Percentiles rank a stretch among this genome's conserved stretches.
Conservation (phyloP, 352 stramenopile species). For the Hyaloperonospora arabidopsidis region DNA sequence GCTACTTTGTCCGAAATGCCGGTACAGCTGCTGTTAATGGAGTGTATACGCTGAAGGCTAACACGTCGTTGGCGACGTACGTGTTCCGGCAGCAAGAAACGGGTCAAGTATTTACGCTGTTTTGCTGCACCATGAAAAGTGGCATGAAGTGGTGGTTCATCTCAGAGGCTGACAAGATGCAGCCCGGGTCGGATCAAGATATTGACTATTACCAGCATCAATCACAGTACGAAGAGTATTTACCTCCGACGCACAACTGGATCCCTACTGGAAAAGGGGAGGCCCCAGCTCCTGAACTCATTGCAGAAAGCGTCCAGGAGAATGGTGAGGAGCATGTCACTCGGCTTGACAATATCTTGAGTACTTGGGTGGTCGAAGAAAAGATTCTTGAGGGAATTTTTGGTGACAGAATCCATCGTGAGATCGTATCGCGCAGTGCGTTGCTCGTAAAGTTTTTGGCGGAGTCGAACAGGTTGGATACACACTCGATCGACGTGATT, state of each 20-base stretch:
- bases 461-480: conserved; percentile 69
- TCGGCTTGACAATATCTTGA: conserved; percentile 68
- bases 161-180: conserved; percentile 93
- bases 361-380: conserved; percentile 63
- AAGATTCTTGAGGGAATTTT: conserved; percentile 82
- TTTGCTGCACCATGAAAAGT: conserved; percentile 97
- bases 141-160: conserved; percentile 99
- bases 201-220: conserved; percentile 99
- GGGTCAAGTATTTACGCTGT: conserved; percentile 87
- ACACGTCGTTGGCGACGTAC: conserved; percentile 59
- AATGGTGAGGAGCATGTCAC: conserved; percentile 40
- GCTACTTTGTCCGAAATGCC: conserved; percentile 87
- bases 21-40: conserved; percentile 90
- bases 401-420: conserved; percentile 81
- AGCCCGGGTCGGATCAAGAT: conserved; percentile 96
- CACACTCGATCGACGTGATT: conserved; percentile 59
- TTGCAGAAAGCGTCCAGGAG: conserved; percentile 55
- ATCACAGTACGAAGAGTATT: conserved; percentile 88
- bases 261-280: conserved; percentile 70
- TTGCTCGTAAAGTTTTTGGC: conserved; percentile 80
- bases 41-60: conserved; percentile 81
- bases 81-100: conserved; percentile 67
- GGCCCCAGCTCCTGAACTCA: conserved; percentile 56
- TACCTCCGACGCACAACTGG: conserved; percentile 89
- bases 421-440: conserved; percentile 78